A percentile compares a stretch with the other conserved stretches of the same genome.
phyloP scores from a whole-genome alignment of 1,284 basidiomycete species.

The Rhodotorula mucilaginosa region DNA sequence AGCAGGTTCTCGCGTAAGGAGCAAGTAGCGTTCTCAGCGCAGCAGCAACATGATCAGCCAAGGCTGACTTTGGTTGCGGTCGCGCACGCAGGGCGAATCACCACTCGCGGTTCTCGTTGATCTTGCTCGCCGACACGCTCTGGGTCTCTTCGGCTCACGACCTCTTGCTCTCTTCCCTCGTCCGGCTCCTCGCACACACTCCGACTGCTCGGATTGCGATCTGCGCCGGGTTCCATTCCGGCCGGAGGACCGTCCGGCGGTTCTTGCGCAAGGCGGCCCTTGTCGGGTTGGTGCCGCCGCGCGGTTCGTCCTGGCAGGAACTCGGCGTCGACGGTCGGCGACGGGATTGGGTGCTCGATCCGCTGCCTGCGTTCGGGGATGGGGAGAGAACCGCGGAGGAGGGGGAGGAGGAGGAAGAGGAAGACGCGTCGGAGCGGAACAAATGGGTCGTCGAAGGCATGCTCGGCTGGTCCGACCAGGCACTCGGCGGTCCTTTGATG shows the following conservation, averaged over 20 bases:
- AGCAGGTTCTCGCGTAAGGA: conserved; percentile 7
- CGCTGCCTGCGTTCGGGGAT: not conserved
- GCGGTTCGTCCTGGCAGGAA: conserved; percentile 6
- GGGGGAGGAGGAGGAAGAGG: conserved; percentile 20
- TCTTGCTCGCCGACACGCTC: conserved; percentile 34
- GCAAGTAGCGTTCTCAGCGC: not conserved
- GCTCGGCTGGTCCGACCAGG: conserved; percentile 20
- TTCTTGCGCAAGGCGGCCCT: conserved; percentile 20
- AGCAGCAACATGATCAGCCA: not conserved
- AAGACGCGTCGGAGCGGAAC: conserved; percentile 20
- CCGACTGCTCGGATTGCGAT: conserved; percentile 2
- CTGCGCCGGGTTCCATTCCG: conserved; percentile 29
- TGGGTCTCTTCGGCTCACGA: conserved; percentile 15
- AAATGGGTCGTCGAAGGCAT: conserved; percentile 30
- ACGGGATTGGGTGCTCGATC: conserved; percentile 19
- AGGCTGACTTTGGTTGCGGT: not conserved
- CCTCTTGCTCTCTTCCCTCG: conserved; percentile 18
- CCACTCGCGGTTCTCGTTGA: not conserved
- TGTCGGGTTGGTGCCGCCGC: conserved; percentile 11
- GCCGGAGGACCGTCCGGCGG: conserved; percentile 16
- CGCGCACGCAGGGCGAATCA: conserved; percentile 6
- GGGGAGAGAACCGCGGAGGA: not conserved
- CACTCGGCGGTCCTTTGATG: not conserved
- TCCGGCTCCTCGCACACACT: conserved; percentile 9
- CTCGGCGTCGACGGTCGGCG: conserved; percentile 7